Evolutionary conservation across 169 alveolate genomes (phyloP).

Genomic region (Plasmodium blacklocki): DNA sequence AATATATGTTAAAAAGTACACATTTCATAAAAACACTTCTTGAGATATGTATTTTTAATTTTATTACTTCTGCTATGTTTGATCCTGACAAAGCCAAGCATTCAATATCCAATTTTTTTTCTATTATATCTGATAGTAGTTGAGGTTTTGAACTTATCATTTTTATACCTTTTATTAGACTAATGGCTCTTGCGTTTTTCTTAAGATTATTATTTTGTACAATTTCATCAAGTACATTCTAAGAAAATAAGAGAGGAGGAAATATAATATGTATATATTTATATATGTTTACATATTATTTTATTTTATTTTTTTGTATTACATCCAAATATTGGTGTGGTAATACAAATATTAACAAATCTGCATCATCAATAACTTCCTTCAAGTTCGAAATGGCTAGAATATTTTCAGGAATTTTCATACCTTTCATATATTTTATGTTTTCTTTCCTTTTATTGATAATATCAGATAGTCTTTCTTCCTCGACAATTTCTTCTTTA

Average conservation of each 20-base stretch:
- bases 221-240: conserved; percentile 77
- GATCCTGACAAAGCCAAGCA: conserved; percentile 91
- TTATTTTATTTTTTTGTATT: conserved; percentile 13
- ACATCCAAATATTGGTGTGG: conserved; percentile 92
- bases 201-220: conserved; percentile 74
- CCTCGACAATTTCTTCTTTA: conserved; percentile 89
- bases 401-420: conserved; percentile 90
- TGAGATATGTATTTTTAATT: neutral
- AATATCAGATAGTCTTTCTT: conserved; percentile 88
- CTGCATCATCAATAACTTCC: conserved; percentile 90
- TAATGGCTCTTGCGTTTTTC: conserved; percentile 86
- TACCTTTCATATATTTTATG: conserved; percentile 91
- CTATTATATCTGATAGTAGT: conserved; percentile 83
- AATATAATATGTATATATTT: neutral
- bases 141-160: conserved; percentile 84
- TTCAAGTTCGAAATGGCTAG: conserved; percentile 89
- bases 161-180: conserved; percentile 89
- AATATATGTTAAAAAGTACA: no score
- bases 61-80: conserved; percentile 90
- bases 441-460: conserved; percentile 91
- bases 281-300: neutral
- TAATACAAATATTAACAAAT: conserved; percentile 89
- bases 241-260: conserved; percentile 8
- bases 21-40: no score
- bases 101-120: conserved; percentile 82